A percentile compares a stretch with the other conserved stretches of the same genome.
Evolutionary conservation across 2,329 filamentous ascomycete species (phyloP).

Genomic region (Cryphonectria nitschkei): DNA sequence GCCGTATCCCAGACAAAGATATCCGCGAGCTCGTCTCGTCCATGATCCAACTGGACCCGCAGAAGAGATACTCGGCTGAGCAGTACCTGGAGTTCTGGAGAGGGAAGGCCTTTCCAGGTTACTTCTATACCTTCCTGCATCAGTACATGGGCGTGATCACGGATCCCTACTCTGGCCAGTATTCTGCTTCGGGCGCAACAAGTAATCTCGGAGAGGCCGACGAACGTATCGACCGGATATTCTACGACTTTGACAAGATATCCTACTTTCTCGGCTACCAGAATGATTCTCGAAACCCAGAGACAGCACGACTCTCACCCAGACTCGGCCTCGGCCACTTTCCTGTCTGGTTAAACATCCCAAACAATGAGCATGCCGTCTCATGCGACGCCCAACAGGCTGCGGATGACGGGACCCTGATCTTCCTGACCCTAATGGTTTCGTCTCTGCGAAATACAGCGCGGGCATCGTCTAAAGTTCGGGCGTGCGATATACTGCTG

Average conservation of each 20-base stretch:
- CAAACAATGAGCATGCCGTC: conserved; percentile 77
- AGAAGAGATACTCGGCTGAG: conserved; percentile 89
- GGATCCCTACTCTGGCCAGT: conserved; percentile 81
- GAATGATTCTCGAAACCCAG: conserved; percentile 45
- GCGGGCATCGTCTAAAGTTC: conserved; percentile 81
- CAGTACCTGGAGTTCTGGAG: conserved; percentile 94
- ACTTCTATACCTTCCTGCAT: conserved; percentile 97
- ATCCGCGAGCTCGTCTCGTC: conserved; percentile 87
- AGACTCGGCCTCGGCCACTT: conserved; percentile 67
- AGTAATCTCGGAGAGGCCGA: conserved; percentile 85
- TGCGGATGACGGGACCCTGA: conserved; percentile 85
- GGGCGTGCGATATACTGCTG: conserved; percentile 87
- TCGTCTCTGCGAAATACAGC: conserved; percentile 89
- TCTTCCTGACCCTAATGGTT: conserved; percentile 87
- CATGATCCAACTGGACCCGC: conserved; percentile 95
- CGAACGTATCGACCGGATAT: conserved; percentile 91
- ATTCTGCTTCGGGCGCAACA: conserved; percentile 66
- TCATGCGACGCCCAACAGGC: conserved; percentile 63
- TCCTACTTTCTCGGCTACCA: conserved; percentile 87
- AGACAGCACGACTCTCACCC: conserved; percentile 43
- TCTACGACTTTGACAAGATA: conserved; percentile 96
- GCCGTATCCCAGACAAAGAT: conserved; percentile 84
- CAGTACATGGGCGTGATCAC: conserved; percentile 98
- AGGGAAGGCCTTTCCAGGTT: conserved; percentile 88
- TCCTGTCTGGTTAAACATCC: conserved; percentile 83